Conservation (phyloP, 495 filamentous ascomycete genomes). For the Acidomyces sp. region DNA sequence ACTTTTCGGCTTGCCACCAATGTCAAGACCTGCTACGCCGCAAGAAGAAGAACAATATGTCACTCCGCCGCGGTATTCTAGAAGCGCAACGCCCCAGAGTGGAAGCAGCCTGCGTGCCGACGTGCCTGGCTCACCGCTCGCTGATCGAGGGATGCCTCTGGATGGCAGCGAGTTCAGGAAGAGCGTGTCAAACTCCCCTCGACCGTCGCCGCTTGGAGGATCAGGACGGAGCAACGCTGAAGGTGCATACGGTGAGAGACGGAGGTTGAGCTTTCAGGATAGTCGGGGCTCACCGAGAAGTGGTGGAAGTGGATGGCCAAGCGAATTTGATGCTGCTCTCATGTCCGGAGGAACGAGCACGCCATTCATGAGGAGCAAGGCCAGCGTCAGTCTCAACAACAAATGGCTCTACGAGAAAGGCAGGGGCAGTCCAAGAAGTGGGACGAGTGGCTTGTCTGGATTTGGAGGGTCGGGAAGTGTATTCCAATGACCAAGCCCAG, state of each 20-base stretch:
- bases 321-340: constrained; percentile 31
- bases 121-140: constrained; percentile 40
- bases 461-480: constrained; percentile 10
- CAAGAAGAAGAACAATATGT: constrained; percentile 47
- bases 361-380: constrained; percentile 50
- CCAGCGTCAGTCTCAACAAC: constrained; percentile 62
- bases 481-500: neutral
- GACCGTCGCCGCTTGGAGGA: constrained; percentile 23
- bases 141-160: constrained; percentile 21
- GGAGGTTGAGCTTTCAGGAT: constrained; percentile 47
- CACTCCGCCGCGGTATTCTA: constrained; percentile 77
- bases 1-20: constrained; percentile 69
- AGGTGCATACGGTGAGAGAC: neutral
- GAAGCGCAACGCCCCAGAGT: constrained; percentile 47
- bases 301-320: too few species aligned
- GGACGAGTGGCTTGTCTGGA: constrained; percentile 1
- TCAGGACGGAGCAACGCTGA: neutral
- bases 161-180: constrained; percentile 1
- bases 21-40: constrained; percentile 49
- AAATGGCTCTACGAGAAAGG: constrained; percentile 86
- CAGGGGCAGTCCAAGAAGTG: constrained; percentile 34
- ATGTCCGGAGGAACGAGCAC: constrained; percentile 18
- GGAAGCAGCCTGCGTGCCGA: constrained; percentile 36
- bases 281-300: constrained; percentile 37
- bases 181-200: constrained; percentile 14